phyloP scores from a whole-genome alignment of 768 basidiomycete species.

The Boletus reticuloceps region DNA sequence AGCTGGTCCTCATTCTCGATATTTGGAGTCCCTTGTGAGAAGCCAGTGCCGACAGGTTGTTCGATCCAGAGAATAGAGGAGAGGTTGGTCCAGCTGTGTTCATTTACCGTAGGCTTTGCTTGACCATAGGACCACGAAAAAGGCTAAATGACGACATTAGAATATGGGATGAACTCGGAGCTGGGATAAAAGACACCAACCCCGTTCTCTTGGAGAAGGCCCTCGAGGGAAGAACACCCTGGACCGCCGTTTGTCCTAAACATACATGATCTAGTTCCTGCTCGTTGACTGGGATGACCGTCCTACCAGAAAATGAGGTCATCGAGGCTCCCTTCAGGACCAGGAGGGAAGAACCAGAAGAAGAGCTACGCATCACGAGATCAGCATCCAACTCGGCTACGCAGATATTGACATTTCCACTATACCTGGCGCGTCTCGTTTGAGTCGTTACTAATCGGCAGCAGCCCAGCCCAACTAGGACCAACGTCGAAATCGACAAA shows the following conservation, averaged over 20 bases:
- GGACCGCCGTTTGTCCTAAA: slow-evolving; percentile 79
- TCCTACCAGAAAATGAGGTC: slow-evolving; percentile 72
- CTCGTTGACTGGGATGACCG: neutral
- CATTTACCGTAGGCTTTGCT: slow-evolving; percentile 60
- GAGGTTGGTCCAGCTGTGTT: slow-evolving; percentile 77
- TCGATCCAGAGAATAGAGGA: slow-evolving; percentile 75
- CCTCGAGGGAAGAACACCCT: slow-evolving; percentile 73
- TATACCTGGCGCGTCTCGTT: slow-evolving; percentile 68
- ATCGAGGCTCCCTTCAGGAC: slow-evolving; percentile 65
- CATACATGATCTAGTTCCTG: neutral
- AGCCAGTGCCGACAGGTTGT: slow-evolving; percentile 79
- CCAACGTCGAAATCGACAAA: slow-evolving; percentile 72
- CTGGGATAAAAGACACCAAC: slow-evolving; percentile 36
- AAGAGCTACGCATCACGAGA: slow-evolving; percentile 50
- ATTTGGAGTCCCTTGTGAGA: slow-evolving; percentile 66
- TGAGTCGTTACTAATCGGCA: slow-evolving; percentile 60
- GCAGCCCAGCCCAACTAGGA: slow-evolving; percentile 70
- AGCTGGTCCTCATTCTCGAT: slow-evolving; percentile 58
- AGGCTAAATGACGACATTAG: slow-evolving; percentile 42
- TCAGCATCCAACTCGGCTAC: neutral
- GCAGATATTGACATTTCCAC: too few species aligned
- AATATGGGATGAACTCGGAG: slow-evolving; percentile 7
- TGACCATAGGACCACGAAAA: slow-evolving; percentile 64
- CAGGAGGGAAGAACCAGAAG: slow-evolving; percentile 85
- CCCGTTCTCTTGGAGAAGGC: slow-evolving; percentile 72